phyloP scores from a whole-genome alignment of 148 eudicot species.

The Vaccinium macrocarpon region DNA sequence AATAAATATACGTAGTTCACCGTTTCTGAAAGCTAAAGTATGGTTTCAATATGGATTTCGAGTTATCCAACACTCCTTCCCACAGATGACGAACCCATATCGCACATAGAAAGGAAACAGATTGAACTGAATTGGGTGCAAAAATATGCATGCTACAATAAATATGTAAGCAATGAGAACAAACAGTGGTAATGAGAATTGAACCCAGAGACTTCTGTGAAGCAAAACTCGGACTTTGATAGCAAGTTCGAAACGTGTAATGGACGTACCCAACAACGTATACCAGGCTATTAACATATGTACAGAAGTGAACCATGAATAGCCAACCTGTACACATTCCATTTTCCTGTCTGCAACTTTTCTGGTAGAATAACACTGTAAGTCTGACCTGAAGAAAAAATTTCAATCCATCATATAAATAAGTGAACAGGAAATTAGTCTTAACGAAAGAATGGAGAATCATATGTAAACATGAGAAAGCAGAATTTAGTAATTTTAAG shows the following conservation, averaged over 20 bases:
- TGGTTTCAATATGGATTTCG: neutral
- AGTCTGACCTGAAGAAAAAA: constrained; percentile 52
- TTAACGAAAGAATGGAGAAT: neutral
- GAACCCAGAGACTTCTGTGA: neutral
- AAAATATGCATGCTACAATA: neutral
- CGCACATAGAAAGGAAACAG: neutral
- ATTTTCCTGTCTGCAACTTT: constrained; percentile 85
- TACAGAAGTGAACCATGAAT: constrained; percentile 3
- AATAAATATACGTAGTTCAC: neutral
- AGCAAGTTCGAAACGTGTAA: neutral
- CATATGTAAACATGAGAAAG: neutral
- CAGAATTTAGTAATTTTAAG: constrained; percentile 9
- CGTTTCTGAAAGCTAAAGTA: constrained; percentile 4
- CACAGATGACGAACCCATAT: neutral
- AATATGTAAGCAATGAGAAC: neutral
- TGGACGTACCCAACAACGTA: neutral
- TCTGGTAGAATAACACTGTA: constrained; percentile 92
- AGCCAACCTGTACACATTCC: constrained; percentile 93
- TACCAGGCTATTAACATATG: neutral
- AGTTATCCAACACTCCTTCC: neutral
- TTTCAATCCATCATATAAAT: constrained; percentile 10
- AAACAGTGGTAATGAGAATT: neutral
- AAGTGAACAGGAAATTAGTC: neutral
- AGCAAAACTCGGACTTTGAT: neutral
- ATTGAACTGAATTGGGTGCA: neutral